These are phyloP conservation scores for Lasiosphaeriaceae sp. DNA, from an alignment of 495 filamentous ascomycete genomes.

Conservation along the genomic window DNA sequence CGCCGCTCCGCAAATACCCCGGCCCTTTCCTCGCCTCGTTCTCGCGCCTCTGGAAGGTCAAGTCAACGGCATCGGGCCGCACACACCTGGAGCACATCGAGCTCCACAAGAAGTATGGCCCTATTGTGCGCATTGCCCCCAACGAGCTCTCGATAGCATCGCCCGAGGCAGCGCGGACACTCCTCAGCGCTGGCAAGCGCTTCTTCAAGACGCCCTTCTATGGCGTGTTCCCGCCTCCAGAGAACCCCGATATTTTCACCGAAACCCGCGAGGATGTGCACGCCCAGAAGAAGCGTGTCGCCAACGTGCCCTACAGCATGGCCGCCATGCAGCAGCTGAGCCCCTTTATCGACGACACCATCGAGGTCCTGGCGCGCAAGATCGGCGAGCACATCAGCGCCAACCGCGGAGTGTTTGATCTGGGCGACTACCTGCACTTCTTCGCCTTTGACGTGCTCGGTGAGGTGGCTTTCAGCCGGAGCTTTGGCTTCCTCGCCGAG, in stretches of 20 bases:
- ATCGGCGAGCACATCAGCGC: constrained; percentile 31
- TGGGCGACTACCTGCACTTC: constrained; percentile 50
- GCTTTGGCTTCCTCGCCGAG: constrained; percentile 59
- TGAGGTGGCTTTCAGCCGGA: constrained; percentile 61
- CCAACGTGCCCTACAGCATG: constrained; percentile 52
- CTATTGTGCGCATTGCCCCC: constrained; percentile 54
- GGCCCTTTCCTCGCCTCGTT: constrained; percentile 49
- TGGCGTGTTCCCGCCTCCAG: constrained; percentile 51
- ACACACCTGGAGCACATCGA: constrained; percentile 45
- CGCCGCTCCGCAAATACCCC: constrained; percentile 44
- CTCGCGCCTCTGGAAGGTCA: constrained; percentile 44
- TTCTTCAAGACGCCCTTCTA: constrained; percentile 57
- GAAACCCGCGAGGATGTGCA: constrained; percentile 52
- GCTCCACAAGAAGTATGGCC: constrained; percentile 51
- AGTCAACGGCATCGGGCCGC: constrained; percentile 30
- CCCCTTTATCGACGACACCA: constrained; percentile 46
- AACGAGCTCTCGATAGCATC: constrained; percentile 52
- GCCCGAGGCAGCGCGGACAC: constrained; percentile 43
- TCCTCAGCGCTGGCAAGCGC: constrained; percentile 48
- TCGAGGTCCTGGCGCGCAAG: constrained; percentile 37
- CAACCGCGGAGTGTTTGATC: constrained; percentile 32
- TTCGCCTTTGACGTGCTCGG: constrained; percentile 58
- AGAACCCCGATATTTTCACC: constrained; percentile 59
- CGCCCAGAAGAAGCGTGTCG: constrained; percentile 53
- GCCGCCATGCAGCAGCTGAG: constrained; percentile 48